A percentile compares a stretch with the other conserved stretches of the same genome.
Conservation (phyloP, 2,329 filamentous ascomycete genomes). For the Aurifilum marmelostoma region DNA sequence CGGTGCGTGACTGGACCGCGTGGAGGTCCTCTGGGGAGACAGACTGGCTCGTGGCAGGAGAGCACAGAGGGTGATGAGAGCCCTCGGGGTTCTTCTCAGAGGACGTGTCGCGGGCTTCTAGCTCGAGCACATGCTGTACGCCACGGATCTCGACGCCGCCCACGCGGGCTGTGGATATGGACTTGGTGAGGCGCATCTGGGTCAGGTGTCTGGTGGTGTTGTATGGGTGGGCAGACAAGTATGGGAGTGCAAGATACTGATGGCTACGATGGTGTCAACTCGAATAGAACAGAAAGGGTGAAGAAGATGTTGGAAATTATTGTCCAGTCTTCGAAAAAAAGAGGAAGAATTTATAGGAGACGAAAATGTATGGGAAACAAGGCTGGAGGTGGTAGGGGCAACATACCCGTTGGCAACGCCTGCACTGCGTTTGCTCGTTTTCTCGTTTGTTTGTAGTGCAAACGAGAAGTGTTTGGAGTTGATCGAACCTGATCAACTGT, state of each 20-base stretch:
- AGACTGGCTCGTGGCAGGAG: constrained; percentile 1
- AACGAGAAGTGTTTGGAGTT: too few species aligned
- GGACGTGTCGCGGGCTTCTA: constrained; percentile 21
- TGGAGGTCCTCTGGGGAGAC: constrained; percentile 21
- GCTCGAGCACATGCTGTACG: constrained; percentile 27
- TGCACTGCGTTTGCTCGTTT: too few species aligned
- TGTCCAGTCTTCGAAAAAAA: background rate
- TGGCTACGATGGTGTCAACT: background rate
- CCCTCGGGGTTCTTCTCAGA: background rate
- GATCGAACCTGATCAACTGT: too few species aligned
- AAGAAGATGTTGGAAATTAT: background rate
- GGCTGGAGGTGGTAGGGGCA: background rate
- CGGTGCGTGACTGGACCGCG: constrained; percentile 31
- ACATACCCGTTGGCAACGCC: too few species aligned
- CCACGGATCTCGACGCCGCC: constrained; percentile 25
- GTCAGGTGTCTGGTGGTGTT: background rate
- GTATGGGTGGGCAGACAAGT: background rate
- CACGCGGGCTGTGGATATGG: constrained; percentile 12
- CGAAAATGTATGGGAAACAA: background rate
- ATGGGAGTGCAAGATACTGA: background rate
- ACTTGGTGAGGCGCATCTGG: constrained; percentile 26
- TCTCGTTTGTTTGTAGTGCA: too few species aligned
- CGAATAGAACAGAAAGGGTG: background rate
- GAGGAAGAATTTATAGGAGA: too few species aligned
- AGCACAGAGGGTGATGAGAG: background rate